phyloP scores from a whole-genome alignment of 2,329 filamentous ascomycete genomes.

The Claviceps citrina region DNA sequence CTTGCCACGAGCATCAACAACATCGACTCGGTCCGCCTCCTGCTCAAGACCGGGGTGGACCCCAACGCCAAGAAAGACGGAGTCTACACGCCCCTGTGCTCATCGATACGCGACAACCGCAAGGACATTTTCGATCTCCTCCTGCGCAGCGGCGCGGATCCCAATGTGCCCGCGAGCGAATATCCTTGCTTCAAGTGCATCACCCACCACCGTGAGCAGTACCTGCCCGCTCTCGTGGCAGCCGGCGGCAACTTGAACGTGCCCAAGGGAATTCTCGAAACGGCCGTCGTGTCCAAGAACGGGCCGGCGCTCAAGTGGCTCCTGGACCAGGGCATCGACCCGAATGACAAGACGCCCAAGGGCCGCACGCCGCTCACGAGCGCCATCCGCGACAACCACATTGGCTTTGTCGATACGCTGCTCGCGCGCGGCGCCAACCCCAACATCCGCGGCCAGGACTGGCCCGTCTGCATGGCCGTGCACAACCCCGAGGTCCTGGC shows the following conservation, averaged over 20 bases:
- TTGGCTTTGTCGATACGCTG: constrained; percentile 44
- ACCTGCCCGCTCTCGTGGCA: constrained; percentile 41
- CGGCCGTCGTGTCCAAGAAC: constrained; percentile 46
- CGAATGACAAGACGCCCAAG: constrained; percentile 42
- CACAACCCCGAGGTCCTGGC: constrained; percentile 43
- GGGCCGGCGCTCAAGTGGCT: constrained; percentile 45
- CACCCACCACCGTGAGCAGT: constrained; percentile 46
- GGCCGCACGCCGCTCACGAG: constrained; percentile 49
- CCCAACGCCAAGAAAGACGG: constrained; percentile 49
- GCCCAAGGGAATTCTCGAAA: constrained; percentile 52
- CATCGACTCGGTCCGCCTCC: constrained; percentile 41
- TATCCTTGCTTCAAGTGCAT: constrained; percentile 55
- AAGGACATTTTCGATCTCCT: constrained; percentile 46
- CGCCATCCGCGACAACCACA: constrained; percentile 44
- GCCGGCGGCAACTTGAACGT: constrained; percentile 43
- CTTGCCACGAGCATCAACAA: constrained; percentile 48
- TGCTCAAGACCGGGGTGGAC: constrained; percentile 43
- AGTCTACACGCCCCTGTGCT: constrained; percentile 52
- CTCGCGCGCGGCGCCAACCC: constrained; percentile 45
- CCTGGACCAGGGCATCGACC: constrained; percentile 41
- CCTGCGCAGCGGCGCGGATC: constrained; percentile 40
- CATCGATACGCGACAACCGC: constrained; percentile 51
- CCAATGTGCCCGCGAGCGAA: constrained; percentile 46
- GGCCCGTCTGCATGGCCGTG: constrained; percentile 57
- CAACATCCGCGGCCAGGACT: constrained; percentile 48